Evolutionary conservation across 2,329 filamentous ascomycete species (phyloP).

Genomic region (Harringtonia aguacate): DNA sequence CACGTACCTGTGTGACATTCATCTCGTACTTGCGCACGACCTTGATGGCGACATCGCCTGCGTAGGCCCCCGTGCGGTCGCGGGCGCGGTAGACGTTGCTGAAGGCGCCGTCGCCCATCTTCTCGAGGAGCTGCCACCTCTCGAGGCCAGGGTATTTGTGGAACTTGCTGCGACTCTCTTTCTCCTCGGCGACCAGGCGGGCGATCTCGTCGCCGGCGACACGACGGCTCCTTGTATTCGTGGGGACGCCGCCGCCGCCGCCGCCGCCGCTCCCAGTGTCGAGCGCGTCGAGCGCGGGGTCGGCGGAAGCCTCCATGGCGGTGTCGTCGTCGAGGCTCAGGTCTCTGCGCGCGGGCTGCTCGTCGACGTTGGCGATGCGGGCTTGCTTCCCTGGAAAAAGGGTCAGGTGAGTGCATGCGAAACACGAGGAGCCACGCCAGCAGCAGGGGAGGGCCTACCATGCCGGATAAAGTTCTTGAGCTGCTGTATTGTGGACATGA

Average conservation of each 20-base stretch:
- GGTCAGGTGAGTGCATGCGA: constrained; percentile 10
- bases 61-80: constrained; percentile 55
- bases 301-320: neutral
- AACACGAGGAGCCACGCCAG: neutral
- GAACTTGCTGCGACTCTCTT: constrained; percentile 73
- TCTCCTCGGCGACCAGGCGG: constrained; percentile 84
- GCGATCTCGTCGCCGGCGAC: constrained; percentile 62
- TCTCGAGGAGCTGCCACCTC: constrained; percentile 77
- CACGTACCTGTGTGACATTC: constrained; percentile 97
- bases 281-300: no score
- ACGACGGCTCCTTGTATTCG: constrained; percentile 31
- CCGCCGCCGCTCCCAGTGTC: neutral
- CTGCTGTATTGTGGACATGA: constrained; percentile 74
- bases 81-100: constrained; percentile 93
- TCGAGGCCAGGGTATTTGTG: constrained; percentile 78
- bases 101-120: constrained; percentile 98
- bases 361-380: constrained; percentile 49
- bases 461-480: constrained; percentile 98
- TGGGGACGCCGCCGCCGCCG: constrained; percentile 10
- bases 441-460: constrained; percentile 34
- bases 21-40: constrained; percentile 98
- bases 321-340: constrained; percentile 21
- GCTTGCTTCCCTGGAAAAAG: constrained; percentile 67
- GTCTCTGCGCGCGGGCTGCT: constrained; percentile 37
- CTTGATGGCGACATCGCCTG: constrained; percentile 87